Conservation (phyloP, 306 rosid species). For the Rosa multiflora region DNA sequence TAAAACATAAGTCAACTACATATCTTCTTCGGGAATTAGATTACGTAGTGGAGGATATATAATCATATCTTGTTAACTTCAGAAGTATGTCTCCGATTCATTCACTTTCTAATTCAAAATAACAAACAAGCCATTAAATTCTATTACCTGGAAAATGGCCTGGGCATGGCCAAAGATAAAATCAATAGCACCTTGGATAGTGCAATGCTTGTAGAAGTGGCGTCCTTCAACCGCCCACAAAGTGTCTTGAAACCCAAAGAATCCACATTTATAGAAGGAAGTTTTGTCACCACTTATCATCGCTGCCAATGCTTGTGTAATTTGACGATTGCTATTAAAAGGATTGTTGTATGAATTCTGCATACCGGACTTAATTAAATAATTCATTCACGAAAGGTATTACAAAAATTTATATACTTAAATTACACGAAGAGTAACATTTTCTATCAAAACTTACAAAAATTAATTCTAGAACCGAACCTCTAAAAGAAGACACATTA, state of each 20-base stretch:
- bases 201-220: constrained; percentile 64
- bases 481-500: neutral
- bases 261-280: constrained; percentile 50
- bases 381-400: neutral
- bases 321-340: constrained; percentile 1
- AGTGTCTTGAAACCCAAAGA: constrained; percentile 80
- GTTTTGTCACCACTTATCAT: constrained; percentile 57
- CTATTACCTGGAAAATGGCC: no score
- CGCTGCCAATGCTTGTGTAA: constrained; percentile 61
- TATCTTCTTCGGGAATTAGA: no score
- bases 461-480: neutral
- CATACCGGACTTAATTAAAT: neutral
- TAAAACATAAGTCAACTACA: no score
- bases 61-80: no score
- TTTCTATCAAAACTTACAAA: neutral
- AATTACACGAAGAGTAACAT: neutral
- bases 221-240: constrained; percentile 75
- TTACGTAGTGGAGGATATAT: no score
- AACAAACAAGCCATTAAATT: no score
- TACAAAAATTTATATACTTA: neutral
- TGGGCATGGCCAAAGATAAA: constrained; percentile 68
- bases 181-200: constrained; percentile 78
- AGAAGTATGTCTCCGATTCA: no score
- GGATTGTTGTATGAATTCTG: constrained; percentile 61
- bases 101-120: no score